A percentile compares a stretch with the other conserved stretches of the same genome.
phyloP scores from a whole-genome alignment of 345 rosid genomes.

The Moricandia arvensis region DNA sequence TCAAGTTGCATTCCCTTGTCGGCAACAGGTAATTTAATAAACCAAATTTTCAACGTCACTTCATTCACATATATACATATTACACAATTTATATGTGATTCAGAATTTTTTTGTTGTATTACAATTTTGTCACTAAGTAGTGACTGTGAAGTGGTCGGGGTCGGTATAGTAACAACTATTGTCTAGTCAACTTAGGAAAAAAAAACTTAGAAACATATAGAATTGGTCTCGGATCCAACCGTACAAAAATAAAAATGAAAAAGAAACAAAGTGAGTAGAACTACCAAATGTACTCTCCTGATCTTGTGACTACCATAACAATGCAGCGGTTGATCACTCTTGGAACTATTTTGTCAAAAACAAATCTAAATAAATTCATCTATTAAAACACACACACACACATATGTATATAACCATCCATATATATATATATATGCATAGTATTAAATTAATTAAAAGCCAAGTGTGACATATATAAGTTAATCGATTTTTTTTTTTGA shows the following conservation, averaged over 20 bases:
- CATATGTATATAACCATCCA: background rate
- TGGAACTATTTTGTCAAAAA: background rate
- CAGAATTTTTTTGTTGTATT: background rate
- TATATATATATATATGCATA: background rate
- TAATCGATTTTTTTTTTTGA: background rate
- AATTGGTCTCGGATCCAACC: background rate
- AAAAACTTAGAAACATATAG: background rate
- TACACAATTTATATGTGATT: background rate
- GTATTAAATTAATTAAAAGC: background rate
- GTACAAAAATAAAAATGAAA: background rate
- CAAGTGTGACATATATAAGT: background rate
- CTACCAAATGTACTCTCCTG: background rate
- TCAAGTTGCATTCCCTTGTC: constrained; percentile 61
- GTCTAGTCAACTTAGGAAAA: background rate
- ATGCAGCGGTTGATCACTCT: constrained; percentile 9
- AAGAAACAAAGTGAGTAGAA: background rate
- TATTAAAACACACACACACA: background rate
- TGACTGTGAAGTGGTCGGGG: constrained; percentile 4
- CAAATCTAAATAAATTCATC: background rate
- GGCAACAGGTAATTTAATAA: constrained; percentile 62
- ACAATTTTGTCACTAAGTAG: background rate
- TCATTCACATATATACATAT: background rate
- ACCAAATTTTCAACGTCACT: background rate
- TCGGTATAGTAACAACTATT: constrained; percentile 1
- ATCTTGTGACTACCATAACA: constrained; percentile 4